Base-by-base conservation (phyloP, 306 rosid species). In the Acacia confusa region DNA sequence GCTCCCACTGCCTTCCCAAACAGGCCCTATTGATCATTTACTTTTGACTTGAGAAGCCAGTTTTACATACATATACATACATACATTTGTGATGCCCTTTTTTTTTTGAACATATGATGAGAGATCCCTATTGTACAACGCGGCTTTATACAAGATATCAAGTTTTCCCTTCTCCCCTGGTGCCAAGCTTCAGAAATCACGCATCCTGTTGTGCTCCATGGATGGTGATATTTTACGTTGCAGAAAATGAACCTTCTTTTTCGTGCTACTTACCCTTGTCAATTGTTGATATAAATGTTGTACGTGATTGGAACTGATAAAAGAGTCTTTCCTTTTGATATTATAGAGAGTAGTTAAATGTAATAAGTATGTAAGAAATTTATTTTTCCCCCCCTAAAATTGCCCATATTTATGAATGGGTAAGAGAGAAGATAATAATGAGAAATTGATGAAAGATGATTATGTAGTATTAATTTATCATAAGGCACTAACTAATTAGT, bases 61-160 rank as follows among this genome's bases (percentile, higher is more conserved):
- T 81, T 80, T 6, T 22, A 55, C 1, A 22, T 22, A 57, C 30
- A 57, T 9, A 57, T 9, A 22, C 7, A 60, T 55, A 22, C 3
- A 30, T 15, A 7, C 20, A 32, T 65, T 32, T 65, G 70, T 65
- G 15, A 65, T 32, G n/a, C 70, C 70, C 70, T 32, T 65, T 65
- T 57, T 47, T 17, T 55, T 60, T 32, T 65, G 24, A 65, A 65
- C 70, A 65, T 32, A 32, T 17, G 34, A 82, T 75, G 92, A 85
- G 85, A 66, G 85, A 61, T 81, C 60, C 71, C 84, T 83, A 83
- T 53, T 89, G 87, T 87, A 88, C 86, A 82, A 80, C 74, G 79
- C 78, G 44, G 74, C 81, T 72, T 83, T 81, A 48, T 84, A 61
- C 17, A 82, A 86, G 73, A 79, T 76, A 75, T 57, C 78, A 82